These are phyloP conservation scores for Melaleuca quinquenervia DNA, from an alignment of 345 rosid genomes.

Conservation along the genomic window DNA sequence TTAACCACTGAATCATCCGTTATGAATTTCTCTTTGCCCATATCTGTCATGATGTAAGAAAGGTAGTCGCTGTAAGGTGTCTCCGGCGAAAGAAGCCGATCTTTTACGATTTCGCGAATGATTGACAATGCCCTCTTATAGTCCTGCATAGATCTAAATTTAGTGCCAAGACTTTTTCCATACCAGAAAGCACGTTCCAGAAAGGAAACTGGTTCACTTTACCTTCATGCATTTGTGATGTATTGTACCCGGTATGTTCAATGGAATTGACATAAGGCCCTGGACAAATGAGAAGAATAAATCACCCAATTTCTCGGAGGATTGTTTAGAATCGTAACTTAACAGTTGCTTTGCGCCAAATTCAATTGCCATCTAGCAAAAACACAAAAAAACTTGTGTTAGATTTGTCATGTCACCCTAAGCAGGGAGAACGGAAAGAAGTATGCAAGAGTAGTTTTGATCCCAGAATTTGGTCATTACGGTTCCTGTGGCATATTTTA, in stretches of 20 bases:
- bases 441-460: neutral
- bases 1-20: slow-evolving; percentile 9
- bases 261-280: slow-evolving; percentile 18
- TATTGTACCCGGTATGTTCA: slow-evolving; percentile 25
- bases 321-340: slow-evolving; percentile 9
- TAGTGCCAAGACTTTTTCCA: neutral
- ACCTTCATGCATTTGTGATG: slow-evolving; percentile 27
- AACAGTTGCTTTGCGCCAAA: slow-evolving; percentile 4
- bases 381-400: neutral
- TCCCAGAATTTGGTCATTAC: neutral
- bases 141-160: neutral
- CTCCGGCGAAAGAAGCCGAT: slow-evolving; percentile 1
- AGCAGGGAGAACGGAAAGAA: neutral
- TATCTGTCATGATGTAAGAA: slow-evolving; percentile 5
- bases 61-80: slow-evolving; percentile 5
- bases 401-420: neutral
- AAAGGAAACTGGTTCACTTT: neutral
- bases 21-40: slow-evolving; percentile 12
- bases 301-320: neutral
- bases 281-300: neutral
- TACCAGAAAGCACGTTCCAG: neutral
- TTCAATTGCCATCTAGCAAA: slow-evolving; percentile 8
- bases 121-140: neutral
- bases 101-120: neutral
- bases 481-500: neutral